A percentile compares a stretch with the other conserved stretches of the same genome.
Evolutionary conservation across 129 eudicot genomes (phyloP).

Genomic region (Pulicaria dysenterica): DNA sequence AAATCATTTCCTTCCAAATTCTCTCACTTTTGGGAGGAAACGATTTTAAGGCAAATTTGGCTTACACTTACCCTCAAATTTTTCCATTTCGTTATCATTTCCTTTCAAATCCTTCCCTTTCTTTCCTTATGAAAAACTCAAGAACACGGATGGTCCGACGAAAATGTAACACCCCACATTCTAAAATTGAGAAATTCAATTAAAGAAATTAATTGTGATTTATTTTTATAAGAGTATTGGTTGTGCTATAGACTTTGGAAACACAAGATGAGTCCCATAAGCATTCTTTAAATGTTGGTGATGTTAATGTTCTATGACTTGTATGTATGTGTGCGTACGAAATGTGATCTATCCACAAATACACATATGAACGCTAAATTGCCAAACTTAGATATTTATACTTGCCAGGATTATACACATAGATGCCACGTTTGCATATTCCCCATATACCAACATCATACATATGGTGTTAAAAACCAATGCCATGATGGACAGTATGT

Average conservation of each 20-base stretch:
- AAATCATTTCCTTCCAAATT: no score
- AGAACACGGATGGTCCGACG: no score
- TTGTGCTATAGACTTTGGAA: background rate
- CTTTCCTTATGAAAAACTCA: no score
- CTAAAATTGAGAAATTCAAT: no score
- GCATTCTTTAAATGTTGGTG: background rate
- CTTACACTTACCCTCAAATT: no score
- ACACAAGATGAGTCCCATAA: background rate
- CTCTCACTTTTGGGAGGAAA: no score
- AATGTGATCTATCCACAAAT: background rate
- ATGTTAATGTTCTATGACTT: background rate
- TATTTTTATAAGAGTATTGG: no score
- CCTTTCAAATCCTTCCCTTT: no score
- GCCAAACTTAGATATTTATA: background rate
- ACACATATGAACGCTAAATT: background rate
- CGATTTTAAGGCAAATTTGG: no score
- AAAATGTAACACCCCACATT: no score
- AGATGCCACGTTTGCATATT: background rate
- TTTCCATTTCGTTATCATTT: no score
- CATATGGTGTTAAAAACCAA: background rate
- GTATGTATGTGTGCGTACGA: background rate
- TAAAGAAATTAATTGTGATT: no score
- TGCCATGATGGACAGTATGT: background rate
- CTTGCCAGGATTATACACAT: background rate
- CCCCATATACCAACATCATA: background rate